These are phyloP conservation scores for Lepidopterella palustris DNA, from an alignment of 495 filamentous ascomycete species.

Conservation along the genomic window DNA sequence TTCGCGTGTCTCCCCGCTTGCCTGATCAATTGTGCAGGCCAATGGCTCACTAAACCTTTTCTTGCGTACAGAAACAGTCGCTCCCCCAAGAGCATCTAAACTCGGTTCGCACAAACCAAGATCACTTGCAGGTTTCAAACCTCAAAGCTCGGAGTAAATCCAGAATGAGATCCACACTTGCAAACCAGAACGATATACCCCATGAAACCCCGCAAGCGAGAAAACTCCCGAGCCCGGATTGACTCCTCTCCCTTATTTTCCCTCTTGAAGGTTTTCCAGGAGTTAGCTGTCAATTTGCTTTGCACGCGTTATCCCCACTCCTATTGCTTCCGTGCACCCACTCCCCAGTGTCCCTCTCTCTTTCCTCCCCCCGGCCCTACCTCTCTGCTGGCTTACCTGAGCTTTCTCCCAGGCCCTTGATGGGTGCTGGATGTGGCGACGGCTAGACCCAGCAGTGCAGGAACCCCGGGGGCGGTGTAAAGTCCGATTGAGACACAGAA, in stretches of 20 bases:
- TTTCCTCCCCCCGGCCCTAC: background rate
- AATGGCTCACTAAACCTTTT: conserved; percentile 1
- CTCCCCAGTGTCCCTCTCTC: background rate
- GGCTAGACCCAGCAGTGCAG: too few species aligned
- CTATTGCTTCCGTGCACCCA: background rate
- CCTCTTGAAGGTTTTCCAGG: background rate
- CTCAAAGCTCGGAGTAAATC: conserved; percentile 5
- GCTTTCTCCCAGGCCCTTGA: conserved; percentile 4
- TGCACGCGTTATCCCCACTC: background rate
- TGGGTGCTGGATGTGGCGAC: conserved; percentile 5
- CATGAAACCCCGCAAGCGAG: background rate
- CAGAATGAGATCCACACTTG: background rate
- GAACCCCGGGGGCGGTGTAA: too few species aligned
- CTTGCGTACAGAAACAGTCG: conserved; percentile 2
- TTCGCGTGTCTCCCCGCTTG: background rate
- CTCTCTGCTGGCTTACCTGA: background rate
- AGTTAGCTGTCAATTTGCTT: background rate
- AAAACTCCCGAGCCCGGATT: background rate
- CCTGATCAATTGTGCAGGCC: background rate
- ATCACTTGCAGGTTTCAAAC: background rate
- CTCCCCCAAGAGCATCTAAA: conserved; percentile 4
- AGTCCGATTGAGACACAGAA: too few species aligned
- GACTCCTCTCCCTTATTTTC: conserved; percentile 3
- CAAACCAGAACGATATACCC: conserved; percentile 1
- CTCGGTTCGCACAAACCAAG: background rate